These are phyloP conservation scores for Parascedosporium putredinis DNA, from an alignment of 2,329 filamentous ascomycete genomes.

Conservation along the genomic window DNA sequence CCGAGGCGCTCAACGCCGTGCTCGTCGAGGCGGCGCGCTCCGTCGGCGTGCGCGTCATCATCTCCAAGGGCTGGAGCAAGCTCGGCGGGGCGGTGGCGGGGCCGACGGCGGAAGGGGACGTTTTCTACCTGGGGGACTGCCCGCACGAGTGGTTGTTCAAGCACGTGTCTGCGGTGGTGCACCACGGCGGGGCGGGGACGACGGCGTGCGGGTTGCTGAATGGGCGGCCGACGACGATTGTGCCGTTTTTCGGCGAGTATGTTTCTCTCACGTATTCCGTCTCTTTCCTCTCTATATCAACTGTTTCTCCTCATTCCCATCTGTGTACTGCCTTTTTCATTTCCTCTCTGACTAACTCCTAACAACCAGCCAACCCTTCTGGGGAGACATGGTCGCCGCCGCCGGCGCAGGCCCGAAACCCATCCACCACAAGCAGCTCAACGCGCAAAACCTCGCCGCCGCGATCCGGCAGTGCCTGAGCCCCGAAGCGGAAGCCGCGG, in stretches of 20 bases:
- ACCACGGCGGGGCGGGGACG: slow-evolving; percentile 70
- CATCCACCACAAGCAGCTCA: slow-evolving; percentile 58
- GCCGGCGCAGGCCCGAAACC: slow-evolving; percentile 55
- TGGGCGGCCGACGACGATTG: slow-evolving; percentile 62
- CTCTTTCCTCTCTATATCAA: no score
- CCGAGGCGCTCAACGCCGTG: slow-evolving; percentile 56
- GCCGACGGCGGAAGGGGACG: slow-evolving; percentile 31
- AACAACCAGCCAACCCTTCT: slow-evolving; percentile 50
- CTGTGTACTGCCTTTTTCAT: no score
- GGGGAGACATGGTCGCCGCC: slow-evolving; percentile 59
- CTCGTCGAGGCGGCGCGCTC: slow-evolving; percentile 59
- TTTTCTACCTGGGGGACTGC: slow-evolving; percentile 64
- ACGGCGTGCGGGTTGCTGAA: slow-evolving; percentile 65
- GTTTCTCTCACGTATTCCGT: neutral
- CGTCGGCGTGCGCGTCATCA: slow-evolving; percentile 58
- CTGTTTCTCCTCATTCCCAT: no score
- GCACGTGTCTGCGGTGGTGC: slow-evolving; percentile 53
- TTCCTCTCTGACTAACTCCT: no score
- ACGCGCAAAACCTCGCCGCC: slow-evolving; percentile 53
- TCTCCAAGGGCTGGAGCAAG: slow-evolving; percentile 68
- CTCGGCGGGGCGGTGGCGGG: slow-evolving; percentile 37
- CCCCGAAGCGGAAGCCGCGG: slow-evolving; percentile 47
- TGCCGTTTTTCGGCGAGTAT: slow-evolving; percentile 67
- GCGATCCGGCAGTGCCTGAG: slow-evolving; percentile 60
- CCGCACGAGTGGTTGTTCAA: slow-evolving; percentile 73